phyloP scores from a whole-genome alignment of 768 basidiomycete genomes.

The Trametes sanguinea region DNA sequence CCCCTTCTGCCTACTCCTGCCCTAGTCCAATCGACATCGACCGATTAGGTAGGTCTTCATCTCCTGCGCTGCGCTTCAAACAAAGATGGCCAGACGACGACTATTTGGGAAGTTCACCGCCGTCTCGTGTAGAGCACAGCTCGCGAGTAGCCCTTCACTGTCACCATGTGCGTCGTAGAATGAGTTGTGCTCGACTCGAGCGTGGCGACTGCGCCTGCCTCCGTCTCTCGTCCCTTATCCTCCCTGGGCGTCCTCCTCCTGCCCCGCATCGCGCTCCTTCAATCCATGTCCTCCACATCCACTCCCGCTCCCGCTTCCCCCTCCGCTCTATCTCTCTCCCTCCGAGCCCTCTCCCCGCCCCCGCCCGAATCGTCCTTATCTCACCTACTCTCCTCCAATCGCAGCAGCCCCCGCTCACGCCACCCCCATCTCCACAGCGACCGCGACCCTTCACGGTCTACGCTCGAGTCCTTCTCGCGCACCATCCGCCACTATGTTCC shows the following conservation, averaged over 20 bases:
- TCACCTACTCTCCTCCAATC: not conserved
- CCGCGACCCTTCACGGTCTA: conserved; percentile 34
- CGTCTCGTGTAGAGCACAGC: not conserved
- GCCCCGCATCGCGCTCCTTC: not conserved
- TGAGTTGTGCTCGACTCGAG: not conserved
- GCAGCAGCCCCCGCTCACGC: conserved; percentile 4
- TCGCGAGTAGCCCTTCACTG: not conserved
- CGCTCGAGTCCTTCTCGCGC: conserved; percentile 53
- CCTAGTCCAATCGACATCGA: not conserved
- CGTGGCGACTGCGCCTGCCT: not conserved
- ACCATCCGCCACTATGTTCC: conserved; percentile 58
- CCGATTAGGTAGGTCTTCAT: conserved; percentile 1
- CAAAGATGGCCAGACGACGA: not conserved
- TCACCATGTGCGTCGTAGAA: not conserved
- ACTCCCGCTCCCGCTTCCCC: not conserved
- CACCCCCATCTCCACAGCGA: conserved; percentile 35
- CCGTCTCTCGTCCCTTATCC: not conserved
- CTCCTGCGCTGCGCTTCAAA: not conserved
- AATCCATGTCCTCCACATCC: not conserved
- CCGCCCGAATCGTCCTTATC: not conserved
- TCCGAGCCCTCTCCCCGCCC: not conserved
- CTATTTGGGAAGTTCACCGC: not conserved
- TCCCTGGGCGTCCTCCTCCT: not conserved
- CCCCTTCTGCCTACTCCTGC: not conserved
- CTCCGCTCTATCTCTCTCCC: not conserved